A percentile compares a stretch with the other conserved stretches of the same genome.
Conservation (phyloP, 306 rosid genomes). For the Arachis stenosperma region DNA sequence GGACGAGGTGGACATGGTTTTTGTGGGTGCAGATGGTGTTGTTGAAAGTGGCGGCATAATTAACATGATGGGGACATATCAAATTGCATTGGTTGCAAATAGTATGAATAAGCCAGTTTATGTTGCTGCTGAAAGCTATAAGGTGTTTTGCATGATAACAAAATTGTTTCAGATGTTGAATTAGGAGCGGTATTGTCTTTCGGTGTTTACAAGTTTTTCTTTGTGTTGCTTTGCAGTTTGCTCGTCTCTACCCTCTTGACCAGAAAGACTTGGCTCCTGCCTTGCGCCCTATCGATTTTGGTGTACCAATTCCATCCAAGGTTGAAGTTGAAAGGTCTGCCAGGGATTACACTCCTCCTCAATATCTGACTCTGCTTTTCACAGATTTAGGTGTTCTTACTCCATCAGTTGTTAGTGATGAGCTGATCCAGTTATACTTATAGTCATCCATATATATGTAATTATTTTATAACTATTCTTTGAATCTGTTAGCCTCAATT, state of each 20-base stretch:
- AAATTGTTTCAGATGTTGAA: neutral
- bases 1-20: constrained; percentile 90
- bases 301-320: constrained; percentile 85
- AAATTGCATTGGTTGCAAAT: constrained; percentile 79
- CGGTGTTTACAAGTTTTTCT: neutral
- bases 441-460: constrained; percentile 35
- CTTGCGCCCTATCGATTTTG: constrained; percentile 78
- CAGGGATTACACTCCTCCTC: constrained; percentile 87
- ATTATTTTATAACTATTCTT: neutral
- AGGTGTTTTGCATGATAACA: constrained; percentile 47
- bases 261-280: constrained; percentile 94
- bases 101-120: constrained; percentile 83
- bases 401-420: constrained; percentile 89
- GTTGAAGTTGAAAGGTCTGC: constrained; percentile 91
- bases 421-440: constrained; percentile 81
- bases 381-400: constrained; percentile 88
- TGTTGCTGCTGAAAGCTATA: constrained; percentile 93
- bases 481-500: constrained; percentile 14
- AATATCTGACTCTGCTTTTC: constrained; percentile 78
- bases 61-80: constrained; percentile 94
- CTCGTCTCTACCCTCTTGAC: constrained; percentile 92
- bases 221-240: constrained; percentile 61
- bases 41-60: constrained; percentile 92
- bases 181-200: neutral
- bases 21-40: constrained; percentile 91